Percentiles rank a stretch among this genome's conserved stretches.
Conservation (phyloP, 2,329 filamentous ascomycete species). For the Hymenoscyphus linearis region DNA sequence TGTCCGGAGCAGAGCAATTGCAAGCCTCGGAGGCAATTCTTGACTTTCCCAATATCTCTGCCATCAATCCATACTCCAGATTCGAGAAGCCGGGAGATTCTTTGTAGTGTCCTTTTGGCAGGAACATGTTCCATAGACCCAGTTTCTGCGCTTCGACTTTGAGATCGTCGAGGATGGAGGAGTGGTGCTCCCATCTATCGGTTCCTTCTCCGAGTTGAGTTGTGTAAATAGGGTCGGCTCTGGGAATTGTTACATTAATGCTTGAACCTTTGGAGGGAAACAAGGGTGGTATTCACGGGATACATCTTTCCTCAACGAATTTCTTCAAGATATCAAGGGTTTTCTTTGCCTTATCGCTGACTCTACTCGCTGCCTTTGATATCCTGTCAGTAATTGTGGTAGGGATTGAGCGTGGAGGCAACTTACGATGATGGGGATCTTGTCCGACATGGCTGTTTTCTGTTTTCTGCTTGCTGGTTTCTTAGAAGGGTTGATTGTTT, state of each 20-base stretch:
- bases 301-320: slow-evolving; percentile 95
- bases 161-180: slow-evolving; percentile 78
- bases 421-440: slow-evolving; percentile 43
- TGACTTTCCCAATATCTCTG: slow-evolving; percentile 88
- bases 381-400: slow-evolving; percentile 9
- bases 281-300: slow-evolving; percentile 50
- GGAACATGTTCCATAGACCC: slow-evolving; percentile 97
- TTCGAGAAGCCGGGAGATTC: slow-evolving; percentile 93
- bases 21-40: slow-evolving; percentile 76
- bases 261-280: not conserved
- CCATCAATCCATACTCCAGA: slow-evolving; percentile 96
- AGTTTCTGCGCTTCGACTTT: slow-evolving; percentile 78
- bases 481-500: too few species aligned
- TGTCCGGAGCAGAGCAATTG: slow-evolving; percentile 88
- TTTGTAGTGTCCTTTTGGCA: slow-evolving; percentile 91
- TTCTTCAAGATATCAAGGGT: slow-evolving; percentile 84
- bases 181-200: slow-evolving; percentile 74
- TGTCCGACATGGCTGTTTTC: slow-evolving; percentile 37
- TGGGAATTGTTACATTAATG: slow-evolving; percentile 31
- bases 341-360: slow-evolving; percentile 80
- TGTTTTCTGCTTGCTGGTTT: not conserved
- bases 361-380: slow-evolving; percentile 38
- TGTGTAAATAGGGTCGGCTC: slow-evolving; percentile 72
- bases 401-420: slow-evolving; percentile 1
- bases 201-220: slow-evolving; percentile 73